Evolutionary conservation across 306 rosid genomes (phyloP), one percentile per base, ranked within the genome.

Genomic region (Glycine tomentella): DNA sequence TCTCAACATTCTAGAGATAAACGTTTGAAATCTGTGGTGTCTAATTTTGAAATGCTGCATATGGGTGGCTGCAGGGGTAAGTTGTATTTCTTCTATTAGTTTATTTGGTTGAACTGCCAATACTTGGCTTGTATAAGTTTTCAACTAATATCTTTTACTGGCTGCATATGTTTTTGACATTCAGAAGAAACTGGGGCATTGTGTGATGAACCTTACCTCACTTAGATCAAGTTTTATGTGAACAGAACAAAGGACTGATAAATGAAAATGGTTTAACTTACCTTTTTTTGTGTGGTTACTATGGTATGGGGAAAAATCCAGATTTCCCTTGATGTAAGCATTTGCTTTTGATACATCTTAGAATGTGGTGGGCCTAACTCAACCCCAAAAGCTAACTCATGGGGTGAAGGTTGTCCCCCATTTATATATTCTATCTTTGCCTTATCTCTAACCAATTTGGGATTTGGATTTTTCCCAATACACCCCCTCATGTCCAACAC

Each of bases 51-150:
- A 77, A 81, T 75, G 49, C 89, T 93, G 81, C 94, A 93, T 68
- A 80, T 93, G 81, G 92, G 94, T 80, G 90, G 91, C 85, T 93
- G 98, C 89, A 88, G 77, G 82, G 82, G 98, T 93, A 86, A 84
- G 83, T 79, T 16, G 49, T 72, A 45, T 79, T 79, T 52, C 84
- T 83, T 67, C 80, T 51, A 14, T 31, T 73, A 51, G 50, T 62
- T 66, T 69, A 71, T 85, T 71, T 57, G 67, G 72, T 14, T 62
- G 49, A 81, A 75, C 63, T 33, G 55, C 49, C 31, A 61, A 51
- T 40, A 6, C 74, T 9, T 77, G 36, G 49, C 36, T 61, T 52
- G 8, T 77, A 59, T 68, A 51, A 13, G 45, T 10, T 67, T 64
- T 34, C 42, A 31, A 12, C 53, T 31, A 34, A 34, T 69, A 50